Conservation (phyloP, 306 rosid genomes). For the Carpinus viminea region DNA sequence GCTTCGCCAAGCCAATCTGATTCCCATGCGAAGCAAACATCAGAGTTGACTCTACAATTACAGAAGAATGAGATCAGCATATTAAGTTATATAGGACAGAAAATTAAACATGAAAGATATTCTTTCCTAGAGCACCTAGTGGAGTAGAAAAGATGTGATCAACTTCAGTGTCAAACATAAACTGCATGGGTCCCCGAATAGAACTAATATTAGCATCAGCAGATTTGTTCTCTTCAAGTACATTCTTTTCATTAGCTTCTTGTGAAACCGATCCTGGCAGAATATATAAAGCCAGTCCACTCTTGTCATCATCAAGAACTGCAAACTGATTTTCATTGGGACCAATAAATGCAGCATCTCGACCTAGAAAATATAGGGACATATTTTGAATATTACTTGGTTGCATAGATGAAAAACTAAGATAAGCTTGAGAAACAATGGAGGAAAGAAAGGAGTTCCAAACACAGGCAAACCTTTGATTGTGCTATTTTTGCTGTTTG, state of each 20-base stretch:
- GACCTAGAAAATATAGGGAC: conserved; percentile 58
- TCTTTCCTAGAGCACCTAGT: conserved; percentile 59
- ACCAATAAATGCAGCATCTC: conserved; percentile 94
- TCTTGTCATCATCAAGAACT: conserved; percentile 91
- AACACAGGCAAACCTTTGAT: conserved; percentile 62
- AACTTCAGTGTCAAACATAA: conserved; percentile 87
- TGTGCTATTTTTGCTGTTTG: conserved; percentile 72
- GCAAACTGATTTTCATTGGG: conserved; percentile 93
- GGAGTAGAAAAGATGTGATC: conserved; percentile 97
- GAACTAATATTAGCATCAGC: conserved; percentile 44
- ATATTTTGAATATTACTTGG: conserved; percentile 26
- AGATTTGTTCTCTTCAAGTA: conserved; percentile 61
- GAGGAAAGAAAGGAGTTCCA: conserved; percentile 29
- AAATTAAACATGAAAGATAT: conserved; percentile 18
- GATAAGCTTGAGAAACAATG: background rate
- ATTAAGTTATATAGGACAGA: conserved; percentile 23
- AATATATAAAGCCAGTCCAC: conserved; percentile 72
- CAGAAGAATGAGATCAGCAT: conserved; percentile 35
- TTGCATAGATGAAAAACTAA: conserved; percentile 16
- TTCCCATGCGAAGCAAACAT: conserved; percentile 86
- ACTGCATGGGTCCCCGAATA: conserved; percentile 68
- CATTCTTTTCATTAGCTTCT: conserved; percentile 60
- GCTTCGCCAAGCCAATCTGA: conserved; percentile 87
- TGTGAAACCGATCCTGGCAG: conserved; percentile 74
- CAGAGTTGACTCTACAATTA: conserved; percentile 81